These are phyloP conservation scores for Tricholoma terreum DNA, from an alignment of 768 basidiomycete genomes.

Conservation along the genomic window DNA sequence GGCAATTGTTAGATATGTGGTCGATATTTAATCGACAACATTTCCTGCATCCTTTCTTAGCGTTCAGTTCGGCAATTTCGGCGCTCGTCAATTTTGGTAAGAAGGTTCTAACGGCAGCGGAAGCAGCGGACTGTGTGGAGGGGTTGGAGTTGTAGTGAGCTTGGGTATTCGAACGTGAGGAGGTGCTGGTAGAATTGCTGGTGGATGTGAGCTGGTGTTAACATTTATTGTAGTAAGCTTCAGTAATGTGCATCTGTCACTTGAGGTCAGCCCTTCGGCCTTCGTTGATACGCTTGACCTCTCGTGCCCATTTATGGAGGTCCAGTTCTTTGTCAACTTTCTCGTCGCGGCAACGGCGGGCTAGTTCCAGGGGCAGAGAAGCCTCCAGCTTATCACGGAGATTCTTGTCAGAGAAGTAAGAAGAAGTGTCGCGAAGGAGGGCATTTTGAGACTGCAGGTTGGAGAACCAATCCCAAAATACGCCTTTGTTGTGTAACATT, in stretches of 20 bases:
- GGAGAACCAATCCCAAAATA: neutral
- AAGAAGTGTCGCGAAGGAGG: neutral
- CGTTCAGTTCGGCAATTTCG: neutral
- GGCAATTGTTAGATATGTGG: neutral
- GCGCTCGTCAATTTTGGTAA: neutral
- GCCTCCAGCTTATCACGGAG: neutral
- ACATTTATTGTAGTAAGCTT: neutral
- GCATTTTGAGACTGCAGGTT: neutral
- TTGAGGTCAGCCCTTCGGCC: neutral
- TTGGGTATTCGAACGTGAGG: too few species aligned
- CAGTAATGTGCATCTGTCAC: neutral
- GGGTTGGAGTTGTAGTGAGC: neutral
- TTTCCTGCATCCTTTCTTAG: neutral
- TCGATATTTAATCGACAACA: neutral
- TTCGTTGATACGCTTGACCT: neutral
- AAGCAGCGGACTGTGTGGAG: neutral
- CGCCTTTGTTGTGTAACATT: neutral
- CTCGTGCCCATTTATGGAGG: neutral
- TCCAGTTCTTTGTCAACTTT: neutral
- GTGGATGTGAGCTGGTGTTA: neutral
- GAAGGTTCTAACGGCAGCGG: neutral
- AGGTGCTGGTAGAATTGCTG: neutral
- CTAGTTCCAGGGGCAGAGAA: neutral
- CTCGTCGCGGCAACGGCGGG: neutral
- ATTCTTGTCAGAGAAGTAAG: neutral